Evolutionary conservation across 2,329 filamentous ascomycete species (phyloP), one percentile per base, ranked within the genome.

Genomic region (Dactylellina leptospora): DNA sequence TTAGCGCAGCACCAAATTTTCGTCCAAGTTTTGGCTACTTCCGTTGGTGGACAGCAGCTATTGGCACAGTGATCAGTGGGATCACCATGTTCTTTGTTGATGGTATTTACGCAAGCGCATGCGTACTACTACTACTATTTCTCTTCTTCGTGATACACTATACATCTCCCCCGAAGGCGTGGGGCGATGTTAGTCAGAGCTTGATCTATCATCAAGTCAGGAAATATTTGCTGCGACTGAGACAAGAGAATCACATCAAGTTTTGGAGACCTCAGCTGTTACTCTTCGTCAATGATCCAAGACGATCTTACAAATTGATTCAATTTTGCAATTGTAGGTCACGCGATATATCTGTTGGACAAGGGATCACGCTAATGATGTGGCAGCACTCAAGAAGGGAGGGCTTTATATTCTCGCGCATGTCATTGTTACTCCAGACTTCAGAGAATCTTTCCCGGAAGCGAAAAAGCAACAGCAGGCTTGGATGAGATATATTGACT

Each of bases 81-180:
- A 84, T 84, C 1, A 91, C 90, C 74, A 96, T 96, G 92, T 93
- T 96, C 79, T 95, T 96, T 78, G 91, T 96, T 22, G 90, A 96
- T 78, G 89, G 89, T 25, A 84, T 91, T 0, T 93, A 92, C 76
- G 92, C 92, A 0, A 86, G 88, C 0, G 87, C 86, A 0, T 92
- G 90, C 53, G 88, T 95, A 16, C 87, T 85, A 10, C 82, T 93
- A 16, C 82, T 96, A 5, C 82, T 93, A 5, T 80, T 90, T n/a
- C 82, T 96, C 1, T 96, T 96, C 78, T 80, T 93, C 13, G 81
- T 96, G 30, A 95, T 96, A 25, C 92, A 96, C 77, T 96, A 93
- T 75, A 88, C 89, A 0, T 90, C 89, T 28, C 90, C 91, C 0
- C 92, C 92, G 0, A 96, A 96, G 78, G 86, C 89, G 33, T 96